Evolutionary conservation across 805 yeast genomes (phyloP).

Genomic region (Candida endomychidarum): DNA sequence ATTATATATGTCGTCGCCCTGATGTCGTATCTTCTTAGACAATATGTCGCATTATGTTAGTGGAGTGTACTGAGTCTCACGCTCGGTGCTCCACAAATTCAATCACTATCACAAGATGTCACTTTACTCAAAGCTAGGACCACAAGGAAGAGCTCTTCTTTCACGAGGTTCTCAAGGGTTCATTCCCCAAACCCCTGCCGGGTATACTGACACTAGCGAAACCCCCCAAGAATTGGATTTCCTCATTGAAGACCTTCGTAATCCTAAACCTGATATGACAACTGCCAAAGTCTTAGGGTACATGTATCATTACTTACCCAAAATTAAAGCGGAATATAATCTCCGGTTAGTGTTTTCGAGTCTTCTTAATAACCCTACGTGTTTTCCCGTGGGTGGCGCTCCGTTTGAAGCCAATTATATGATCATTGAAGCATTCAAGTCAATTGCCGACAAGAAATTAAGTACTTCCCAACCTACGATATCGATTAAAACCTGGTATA

Average conservation of each 20-base stretch:
- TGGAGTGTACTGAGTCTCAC: too few relatives aligned
- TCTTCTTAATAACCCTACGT: conserved; percentile 43
- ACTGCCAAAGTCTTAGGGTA: conserved; percentile 42
- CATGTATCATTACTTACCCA: conserved; percentile 52
- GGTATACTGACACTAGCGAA: not conserved
- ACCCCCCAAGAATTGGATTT: conserved; percentile 47
- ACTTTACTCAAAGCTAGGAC: conserved; percentile 16
- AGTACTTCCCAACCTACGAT: conserved; percentile 50
- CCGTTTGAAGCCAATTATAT: conserved; percentile 32
- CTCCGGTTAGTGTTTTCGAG: conserved; percentile 43
- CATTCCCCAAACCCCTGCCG: not conserved
- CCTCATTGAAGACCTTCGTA: conserved; percentile 43
- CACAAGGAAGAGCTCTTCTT: conserved; percentile 13
- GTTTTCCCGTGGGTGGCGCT: conserved; percentile 20
- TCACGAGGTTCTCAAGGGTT: not conserved
- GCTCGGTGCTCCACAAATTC: too few relatives aligned
- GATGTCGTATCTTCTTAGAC: too few relatives aligned
- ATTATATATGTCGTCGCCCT: too few relatives aligned
- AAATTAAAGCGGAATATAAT: conserved; percentile 47
- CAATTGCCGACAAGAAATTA: conserved; percentile 45
- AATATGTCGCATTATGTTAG: too few relatives aligned
- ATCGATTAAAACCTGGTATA: conserved; percentile 44
- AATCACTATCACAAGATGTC: conserved; percentile 11
- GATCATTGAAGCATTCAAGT: conserved; percentile 49
- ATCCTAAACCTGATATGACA: conserved; percentile 35